A percentile compares a stretch with the other conserved stretches of the same genome.
phyloP scores from a whole-genome alignment of 2,329 filamentous ascomycete genomes.

The Alternaria viburni region DNA sequence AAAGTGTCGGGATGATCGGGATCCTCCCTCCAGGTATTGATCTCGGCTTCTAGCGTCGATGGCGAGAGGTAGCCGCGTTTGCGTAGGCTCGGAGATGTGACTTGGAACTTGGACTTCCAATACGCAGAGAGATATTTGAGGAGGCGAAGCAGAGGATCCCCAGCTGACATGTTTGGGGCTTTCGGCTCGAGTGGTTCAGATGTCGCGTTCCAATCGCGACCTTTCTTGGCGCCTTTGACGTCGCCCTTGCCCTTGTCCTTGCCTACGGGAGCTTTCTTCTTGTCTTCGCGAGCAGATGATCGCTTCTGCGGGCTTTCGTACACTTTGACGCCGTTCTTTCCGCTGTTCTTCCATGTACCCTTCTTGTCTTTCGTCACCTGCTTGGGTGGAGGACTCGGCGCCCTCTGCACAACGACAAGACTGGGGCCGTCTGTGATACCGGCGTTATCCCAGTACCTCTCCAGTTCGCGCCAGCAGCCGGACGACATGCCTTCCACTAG shows the following conservation, averaged over 20 bases:
- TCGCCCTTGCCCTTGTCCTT: conserved; percentile 47
- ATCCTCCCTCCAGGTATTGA: conserved; percentile 71
- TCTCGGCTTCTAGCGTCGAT: conserved; percentile 74
- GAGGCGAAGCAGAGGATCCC: conserved; percentile 79
- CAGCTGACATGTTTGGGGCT: conserved; percentile 76
- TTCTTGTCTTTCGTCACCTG: conserved; percentile 44
- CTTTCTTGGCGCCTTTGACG: conserved; percentile 51
- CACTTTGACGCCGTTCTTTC: conserved; percentile 47
- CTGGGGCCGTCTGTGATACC: conserved; percentile 86
- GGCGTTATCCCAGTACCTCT: conserved; percentile 65
- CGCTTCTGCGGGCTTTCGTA: conserved; percentile 32
- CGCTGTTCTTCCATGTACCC: conserved; percentile 50
- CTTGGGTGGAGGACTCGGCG: conserved; percentile 71
- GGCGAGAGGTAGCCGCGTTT: conserved; percentile 88
- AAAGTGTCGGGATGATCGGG: conserved; percentile 68
- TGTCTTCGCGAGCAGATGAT: conserved; percentile 5
- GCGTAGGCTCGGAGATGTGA: conserved; percentile 79
- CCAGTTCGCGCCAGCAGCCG: conserved; percentile 45
- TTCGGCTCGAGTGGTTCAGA: conserved; percentile 74
- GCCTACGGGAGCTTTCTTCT: conserved; percentile 13
- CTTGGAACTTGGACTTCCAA: conserved; percentile 84
- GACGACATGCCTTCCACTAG: conserved; percentile 37
- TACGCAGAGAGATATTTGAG: conserved; percentile 79
- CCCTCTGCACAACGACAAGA: conserved; percentile 66
- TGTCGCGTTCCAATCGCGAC: conserved; percentile 73